phyloP scores from a whole-genome alignment of 495 filamentous ascomycete species.

The Trichoderma erinaceum region DNA sequence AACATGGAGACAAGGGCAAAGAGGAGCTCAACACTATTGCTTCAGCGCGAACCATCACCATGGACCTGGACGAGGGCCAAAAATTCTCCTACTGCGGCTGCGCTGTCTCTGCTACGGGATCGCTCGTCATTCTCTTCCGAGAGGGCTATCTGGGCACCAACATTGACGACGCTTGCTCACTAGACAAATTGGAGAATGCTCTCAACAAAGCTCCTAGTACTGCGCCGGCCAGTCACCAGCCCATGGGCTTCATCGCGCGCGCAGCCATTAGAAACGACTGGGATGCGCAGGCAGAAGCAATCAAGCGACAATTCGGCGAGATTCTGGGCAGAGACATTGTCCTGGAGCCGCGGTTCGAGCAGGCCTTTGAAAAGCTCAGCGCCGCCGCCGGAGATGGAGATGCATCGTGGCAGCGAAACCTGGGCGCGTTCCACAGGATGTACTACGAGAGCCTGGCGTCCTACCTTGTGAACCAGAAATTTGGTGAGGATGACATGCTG shows the following conservation, averaged over 20 bases:
- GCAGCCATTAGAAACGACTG: constrained; percentile 39
- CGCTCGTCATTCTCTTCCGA: constrained; percentile 42
- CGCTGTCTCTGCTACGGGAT: constrained; percentile 37
- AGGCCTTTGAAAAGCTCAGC: constrained; percentile 41
- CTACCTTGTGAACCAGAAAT: constrained; percentile 32
- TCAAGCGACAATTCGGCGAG: constrained; percentile 31
- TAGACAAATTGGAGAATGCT: constrained; percentile 32
- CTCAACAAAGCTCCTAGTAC: constrained; percentile 38
- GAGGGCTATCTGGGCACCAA: constrained; percentile 39
- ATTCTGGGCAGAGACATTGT: constrained; percentile 39
- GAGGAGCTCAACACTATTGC: constrained; percentile 45
- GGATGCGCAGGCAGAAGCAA: constrained; percentile 31
- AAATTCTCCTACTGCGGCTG: constrained; percentile 41
- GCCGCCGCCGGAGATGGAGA: constrained; percentile 21
- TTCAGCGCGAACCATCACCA: constrained; percentile 38
- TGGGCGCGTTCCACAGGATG: constrained; percentile 30
- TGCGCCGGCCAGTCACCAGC: constrained; percentile 18
- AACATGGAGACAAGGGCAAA: constrained; percentile 32
- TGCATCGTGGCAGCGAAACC: constrained; percentile 32
- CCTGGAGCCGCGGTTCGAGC: constrained; percentile 43
- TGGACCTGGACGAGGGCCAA: constrained; percentile 38
- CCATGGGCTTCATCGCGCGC: constrained; percentile 41
- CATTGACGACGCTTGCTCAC: constrained; percentile 32
- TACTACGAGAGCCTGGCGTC: constrained; percentile 38
- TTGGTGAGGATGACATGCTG: constrained; percentile 43